Conservation (phyloP, 2,329 filamentous ascomycete species). For the Pseudogymnoascus sp. region DNA sequence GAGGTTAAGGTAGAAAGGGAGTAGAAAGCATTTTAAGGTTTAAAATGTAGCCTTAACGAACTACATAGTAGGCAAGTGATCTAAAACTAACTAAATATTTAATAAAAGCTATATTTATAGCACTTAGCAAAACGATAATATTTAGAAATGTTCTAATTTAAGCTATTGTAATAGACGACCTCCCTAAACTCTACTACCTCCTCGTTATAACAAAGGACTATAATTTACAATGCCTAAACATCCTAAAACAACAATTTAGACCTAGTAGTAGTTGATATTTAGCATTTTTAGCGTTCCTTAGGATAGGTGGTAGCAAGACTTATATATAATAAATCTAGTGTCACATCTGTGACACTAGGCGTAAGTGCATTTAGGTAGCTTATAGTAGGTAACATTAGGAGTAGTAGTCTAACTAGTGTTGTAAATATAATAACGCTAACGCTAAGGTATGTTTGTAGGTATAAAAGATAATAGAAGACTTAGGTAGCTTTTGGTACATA, state of each 20-base stretch:
- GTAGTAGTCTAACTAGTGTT: background rate
- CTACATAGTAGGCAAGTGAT: conserved; percentile 8
- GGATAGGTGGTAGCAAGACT: background rate
- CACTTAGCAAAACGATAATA: background rate
- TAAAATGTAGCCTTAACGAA: conserved; percentile 9
- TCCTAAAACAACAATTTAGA: background rate
- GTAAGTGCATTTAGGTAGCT: background rate
- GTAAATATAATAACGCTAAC: background rate
- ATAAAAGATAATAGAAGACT: background rate
- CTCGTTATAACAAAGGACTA: background rate
- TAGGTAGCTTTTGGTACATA: background rate
- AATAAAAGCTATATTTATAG: background rate
- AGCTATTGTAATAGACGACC: background rate
- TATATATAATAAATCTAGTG: background rate
- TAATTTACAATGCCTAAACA: background rate
- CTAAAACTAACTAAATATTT: background rate
- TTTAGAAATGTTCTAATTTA: background rate
- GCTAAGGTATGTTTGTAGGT: background rate
- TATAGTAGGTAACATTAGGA: background rate
- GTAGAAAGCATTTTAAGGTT: conserved; percentile 15
- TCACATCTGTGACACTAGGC: background rate
- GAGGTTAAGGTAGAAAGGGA: conserved; percentile 14
- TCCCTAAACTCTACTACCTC: background rate
- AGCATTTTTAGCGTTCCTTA: background rate
- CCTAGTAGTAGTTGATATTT: background rate